Evolutionary conservation across 257 asterid genomes (phyloP).

Genomic region (Lycium barbarum): DNA sequence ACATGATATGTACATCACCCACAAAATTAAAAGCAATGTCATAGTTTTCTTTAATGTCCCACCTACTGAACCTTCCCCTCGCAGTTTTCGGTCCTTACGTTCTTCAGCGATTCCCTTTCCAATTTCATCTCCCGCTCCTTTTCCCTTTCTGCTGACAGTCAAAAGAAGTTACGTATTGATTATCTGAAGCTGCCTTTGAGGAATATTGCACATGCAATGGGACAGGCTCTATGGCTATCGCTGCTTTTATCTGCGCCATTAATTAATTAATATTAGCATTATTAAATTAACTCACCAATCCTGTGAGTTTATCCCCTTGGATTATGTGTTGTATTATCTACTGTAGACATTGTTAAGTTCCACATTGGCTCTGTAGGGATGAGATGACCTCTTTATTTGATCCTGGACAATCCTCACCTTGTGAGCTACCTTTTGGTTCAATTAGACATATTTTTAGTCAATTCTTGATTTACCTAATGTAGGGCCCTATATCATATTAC

Average conservation of each 20-base stretch:
- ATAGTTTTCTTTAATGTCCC: slow-evolving; percentile 25
- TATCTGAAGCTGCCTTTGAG: slow-evolving; percentile 20
- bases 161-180: slow-evolving; percentile 23
- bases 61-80: slow-evolving; percentile 33
- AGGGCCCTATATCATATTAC: background rate
- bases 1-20: slow-evolving; percentile 33
- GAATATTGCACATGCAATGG: slow-evolving; percentile 37
- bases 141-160: background rate
- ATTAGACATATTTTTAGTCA: too few relatives aligned
- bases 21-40: slow-evolving; percentile 7
- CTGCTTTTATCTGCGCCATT: background rate
- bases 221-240: slow-evolving; percentile 13
- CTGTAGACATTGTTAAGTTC: background rate
- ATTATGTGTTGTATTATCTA: background rate
- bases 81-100: background rate
- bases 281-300: background rate
- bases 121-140: background rate
- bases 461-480: background rate
- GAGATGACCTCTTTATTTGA: background rate
- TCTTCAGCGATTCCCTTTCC: slow-evolving; percentile 17
- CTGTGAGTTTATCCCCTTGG: background rate
- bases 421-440: background rate
- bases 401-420: rapidly evolving
- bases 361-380: background rate
- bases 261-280: background rate